These are phyloP conservation scores for Dothiorella sarmentorum DNA, from an alignment of 2,329 filamentous ascomycete species.

Conservation along the genomic window DNA sequence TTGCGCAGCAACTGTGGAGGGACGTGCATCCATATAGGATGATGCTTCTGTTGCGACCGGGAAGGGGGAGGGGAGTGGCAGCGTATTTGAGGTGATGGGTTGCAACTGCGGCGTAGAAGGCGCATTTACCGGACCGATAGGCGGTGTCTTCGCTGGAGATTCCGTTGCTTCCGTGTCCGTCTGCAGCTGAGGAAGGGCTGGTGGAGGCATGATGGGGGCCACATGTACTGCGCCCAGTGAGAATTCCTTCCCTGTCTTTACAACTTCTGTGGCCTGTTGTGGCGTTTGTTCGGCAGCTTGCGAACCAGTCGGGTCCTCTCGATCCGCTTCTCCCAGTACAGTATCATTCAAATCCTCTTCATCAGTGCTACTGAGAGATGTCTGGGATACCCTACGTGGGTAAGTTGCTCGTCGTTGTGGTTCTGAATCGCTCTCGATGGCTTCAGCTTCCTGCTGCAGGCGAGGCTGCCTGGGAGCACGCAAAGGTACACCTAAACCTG, in stretches of 20 bases:
- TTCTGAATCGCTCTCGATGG: too few relatives aligned
- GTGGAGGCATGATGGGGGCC: conserved; percentile 31
- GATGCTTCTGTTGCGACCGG: conserved; percentile 26
- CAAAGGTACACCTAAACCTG: too few relatives aligned
- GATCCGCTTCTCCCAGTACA: too few relatives aligned
- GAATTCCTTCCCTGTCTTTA: too few relatives aligned
- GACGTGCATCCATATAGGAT: conserved; percentile 31
- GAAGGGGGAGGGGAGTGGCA: conserved; percentile 39
- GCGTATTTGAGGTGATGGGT: conserved; percentile 33
- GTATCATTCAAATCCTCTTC: too few relatives aligned
- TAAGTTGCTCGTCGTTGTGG: too few relatives aligned
- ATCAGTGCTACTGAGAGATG: too few relatives aligned
- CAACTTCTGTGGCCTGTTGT: background rate
- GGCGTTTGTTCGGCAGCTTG: background rate
- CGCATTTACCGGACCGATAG: background rate
- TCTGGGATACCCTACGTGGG: too few relatives aligned
- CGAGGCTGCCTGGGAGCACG: too few relatives aligned
- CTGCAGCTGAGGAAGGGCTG: conserved; percentile 26
- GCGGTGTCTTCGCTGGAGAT: background rate
- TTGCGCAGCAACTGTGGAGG: background rate
- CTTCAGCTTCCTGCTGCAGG: too few relatives aligned
- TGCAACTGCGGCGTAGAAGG: conserved; percentile 17
- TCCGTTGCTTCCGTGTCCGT: conserved; percentile 18
- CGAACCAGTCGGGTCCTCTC: background rate
- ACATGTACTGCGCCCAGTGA: background rate